phyloP scores from a whole-genome alignment of 441 rosid genomes.

The Mallotus japonicus region DNA sequence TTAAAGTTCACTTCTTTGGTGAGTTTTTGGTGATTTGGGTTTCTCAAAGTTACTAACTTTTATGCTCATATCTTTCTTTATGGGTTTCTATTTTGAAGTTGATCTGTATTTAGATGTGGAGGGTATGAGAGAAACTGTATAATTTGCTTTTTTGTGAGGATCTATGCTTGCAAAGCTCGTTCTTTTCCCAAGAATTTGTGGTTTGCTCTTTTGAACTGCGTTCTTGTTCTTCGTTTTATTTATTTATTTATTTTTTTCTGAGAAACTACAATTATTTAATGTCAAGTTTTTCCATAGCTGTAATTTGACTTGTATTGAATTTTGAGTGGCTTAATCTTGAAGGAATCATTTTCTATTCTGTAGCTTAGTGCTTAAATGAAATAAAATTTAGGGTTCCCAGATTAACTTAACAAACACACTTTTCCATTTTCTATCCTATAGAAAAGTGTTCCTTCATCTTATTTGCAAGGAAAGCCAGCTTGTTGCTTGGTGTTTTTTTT shows the following conservation, averaged over 20 bases:
- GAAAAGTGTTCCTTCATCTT: conserved; percentile 13
- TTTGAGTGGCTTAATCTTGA: conserved; percentile 8
- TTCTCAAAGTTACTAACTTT: conserved; percentile 29
- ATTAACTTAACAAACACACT: conserved; percentile 6
- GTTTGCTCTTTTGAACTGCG: conserved; percentile 1
- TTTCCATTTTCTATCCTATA: conserved; percentile 21
- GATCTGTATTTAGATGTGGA: conserved; percentile 22
- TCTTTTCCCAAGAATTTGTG: background rate
- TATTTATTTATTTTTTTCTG: background rate
- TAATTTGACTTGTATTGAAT: background rate
- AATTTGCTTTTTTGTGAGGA: conserved; percentile 15
- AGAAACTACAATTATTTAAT: background rate
- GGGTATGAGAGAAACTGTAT: background rate
- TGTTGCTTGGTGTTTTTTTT: conserved; percentile 14
- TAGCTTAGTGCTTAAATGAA: background rate
- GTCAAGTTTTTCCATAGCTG: background rate
- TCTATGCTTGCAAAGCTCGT: conserved; percentile 7
- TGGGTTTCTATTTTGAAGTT: conserved; percentile 18
- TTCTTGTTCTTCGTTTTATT: background rate
- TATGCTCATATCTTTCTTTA: background rate
- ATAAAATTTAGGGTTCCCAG: conserved; percentile 16
- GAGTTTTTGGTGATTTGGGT: conserved; percentile 24
- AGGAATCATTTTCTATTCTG: background rate
- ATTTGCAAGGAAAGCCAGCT: conserved; percentile 12
- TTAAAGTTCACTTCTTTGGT: conserved; percentile 18